Conservation (phyloP, 2,329 filamentous ascomycete genomes). For the Epichloe sibirici region DNA sequence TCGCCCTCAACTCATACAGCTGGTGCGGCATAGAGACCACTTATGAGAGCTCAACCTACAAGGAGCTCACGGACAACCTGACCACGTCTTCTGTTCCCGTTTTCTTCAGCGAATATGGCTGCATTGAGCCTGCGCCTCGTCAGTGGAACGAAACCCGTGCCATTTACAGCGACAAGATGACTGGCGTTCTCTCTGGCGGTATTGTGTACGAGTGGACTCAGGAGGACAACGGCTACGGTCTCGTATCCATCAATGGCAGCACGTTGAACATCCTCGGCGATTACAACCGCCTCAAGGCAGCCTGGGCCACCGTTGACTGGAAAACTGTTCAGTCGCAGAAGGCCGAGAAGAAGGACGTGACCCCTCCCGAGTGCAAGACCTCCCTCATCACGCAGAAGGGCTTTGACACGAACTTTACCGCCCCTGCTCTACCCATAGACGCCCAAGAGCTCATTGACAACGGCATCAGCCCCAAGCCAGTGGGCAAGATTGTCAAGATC, state of each 20-base stretch:
- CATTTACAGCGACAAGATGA: conserved; percentile 64
- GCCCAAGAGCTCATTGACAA: conserved; percentile 62
- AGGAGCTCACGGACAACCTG: conserved; percentile 54
- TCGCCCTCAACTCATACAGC: conserved; percentile 63
- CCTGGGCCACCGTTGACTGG: conserved; percentile 67
- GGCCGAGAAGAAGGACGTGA: conserved; percentile 35
- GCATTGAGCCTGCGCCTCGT: conserved; percentile 60
- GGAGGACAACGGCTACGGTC: conserved; percentile 53
- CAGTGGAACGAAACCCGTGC: conserved; percentile 63
- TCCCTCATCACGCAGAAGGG: conserved; percentile 53
- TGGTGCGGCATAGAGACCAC: conserved; percentile 53
- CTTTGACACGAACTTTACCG: conserved; percentile 69
- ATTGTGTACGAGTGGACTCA: conserved; percentile 73
- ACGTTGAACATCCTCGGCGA: conserved; percentile 48
- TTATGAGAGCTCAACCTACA: conserved; percentile 50
- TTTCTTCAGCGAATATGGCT: conserved; percentile 75
- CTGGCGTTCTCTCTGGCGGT: conserved; percentile 55
- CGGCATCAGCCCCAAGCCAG: conserved; percentile 54
- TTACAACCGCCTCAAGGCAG: conserved; percentile 60
- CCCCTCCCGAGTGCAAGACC: conserved; percentile 49
- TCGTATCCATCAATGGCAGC: conserved; percentile 50
- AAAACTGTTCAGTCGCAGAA: conserved; percentile 51
- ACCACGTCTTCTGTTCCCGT: conserved; percentile 54
- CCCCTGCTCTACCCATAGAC: conserved; percentile 57
- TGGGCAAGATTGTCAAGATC: conserved; percentile 58